phyloP scores from a whole-genome alignment of 371 early-diverging fungal species.

The Saksenaea vasiformis region DNA sequence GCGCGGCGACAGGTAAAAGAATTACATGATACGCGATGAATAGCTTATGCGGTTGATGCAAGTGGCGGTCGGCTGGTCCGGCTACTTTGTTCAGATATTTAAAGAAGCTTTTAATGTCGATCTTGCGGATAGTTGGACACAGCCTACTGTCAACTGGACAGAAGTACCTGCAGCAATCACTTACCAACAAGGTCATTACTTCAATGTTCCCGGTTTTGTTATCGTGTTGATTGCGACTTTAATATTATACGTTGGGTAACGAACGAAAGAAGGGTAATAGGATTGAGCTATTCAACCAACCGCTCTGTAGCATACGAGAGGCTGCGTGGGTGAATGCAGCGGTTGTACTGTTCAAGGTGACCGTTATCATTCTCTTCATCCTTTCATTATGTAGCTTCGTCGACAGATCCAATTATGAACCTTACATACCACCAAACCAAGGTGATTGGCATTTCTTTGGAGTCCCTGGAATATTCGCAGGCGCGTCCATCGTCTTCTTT shows the following conservation, averaged over 20 bases:
- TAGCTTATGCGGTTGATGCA: background rate
- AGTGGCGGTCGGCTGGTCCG: conserved; percentile 71
- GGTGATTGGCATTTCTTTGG: conserved; percentile 60
- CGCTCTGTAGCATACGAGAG: conserved; percentile 47
- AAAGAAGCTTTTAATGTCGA: conserved; percentile 50
- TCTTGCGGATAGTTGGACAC: conserved; percentile 48
- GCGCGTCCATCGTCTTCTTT: conserved; percentile 78
- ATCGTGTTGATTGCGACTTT: conserved; percentile 59
- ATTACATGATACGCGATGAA: background rate
- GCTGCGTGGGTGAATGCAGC: conserved; percentile 71
- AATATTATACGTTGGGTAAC: conserved; percentile 61
- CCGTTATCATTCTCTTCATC: conserved; percentile 76
- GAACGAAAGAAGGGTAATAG: background rate
- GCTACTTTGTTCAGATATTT: conserved; percentile 69
- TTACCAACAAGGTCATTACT: conserved; percentile 48
- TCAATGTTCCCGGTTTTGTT: conserved; percentile 73
- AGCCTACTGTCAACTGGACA: conserved; percentile 63
- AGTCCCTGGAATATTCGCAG: conserved; percentile 68
- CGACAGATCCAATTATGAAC: conserved; percentile 66
- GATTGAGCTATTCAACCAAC: background rate
- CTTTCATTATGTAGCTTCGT: conserved; percentile 63
- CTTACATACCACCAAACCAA: conserved; percentile 72
- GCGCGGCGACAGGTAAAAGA: conserved; percentile 60
- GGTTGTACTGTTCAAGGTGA: conserved; percentile 71
- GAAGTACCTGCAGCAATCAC: conserved; percentile 33